Percentiles rank a stretch among this genome's conserved stretches.
Conservation (phyloP, 768 basidiomycete genomes). For the Tricholoma matsutake region DNA sequence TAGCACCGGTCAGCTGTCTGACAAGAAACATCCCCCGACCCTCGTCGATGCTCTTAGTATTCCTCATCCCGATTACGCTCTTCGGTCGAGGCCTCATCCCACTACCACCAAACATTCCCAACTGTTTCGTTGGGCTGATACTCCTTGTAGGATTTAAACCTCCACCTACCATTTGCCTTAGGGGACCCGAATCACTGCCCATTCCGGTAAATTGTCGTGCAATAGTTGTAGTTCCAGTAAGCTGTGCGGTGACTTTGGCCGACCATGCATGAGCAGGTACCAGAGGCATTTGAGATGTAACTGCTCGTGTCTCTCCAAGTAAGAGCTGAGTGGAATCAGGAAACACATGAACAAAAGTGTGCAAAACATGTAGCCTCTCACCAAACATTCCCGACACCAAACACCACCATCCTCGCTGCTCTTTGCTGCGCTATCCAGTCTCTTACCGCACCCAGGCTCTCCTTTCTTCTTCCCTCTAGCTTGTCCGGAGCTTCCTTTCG, state of each 20-base stretch:
- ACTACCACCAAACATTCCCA: constrained; percentile 40
- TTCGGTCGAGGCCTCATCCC: constrained; percentile 61
- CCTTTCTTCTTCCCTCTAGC: constrained; percentile 43
- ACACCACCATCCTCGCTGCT: constrained; percentile 63
- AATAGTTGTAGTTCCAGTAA: constrained; percentile 69
- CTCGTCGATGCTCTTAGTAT: constrained; percentile 60
- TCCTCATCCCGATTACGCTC: constrained; percentile 72
- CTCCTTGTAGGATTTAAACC: constrained; percentile 67
- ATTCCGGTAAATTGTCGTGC: constrained; percentile 74
- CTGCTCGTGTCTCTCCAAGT: constrained; percentile 41
- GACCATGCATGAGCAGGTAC: constrained; percentile 43
- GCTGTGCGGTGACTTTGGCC: constrained; percentile 47
- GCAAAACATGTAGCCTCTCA: constrained; percentile 32
- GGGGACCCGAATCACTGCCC: constrained; percentile 36
- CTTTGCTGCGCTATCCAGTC: constrained; percentile 80
- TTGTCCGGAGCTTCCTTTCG: neutral
- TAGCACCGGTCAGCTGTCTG: constrained; percentile 69
- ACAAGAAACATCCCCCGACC: constrained; percentile 75
- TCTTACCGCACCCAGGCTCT: constrained; percentile 79
- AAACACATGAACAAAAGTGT: constrained; percentile 1
- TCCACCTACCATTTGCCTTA: constrained; percentile 65
- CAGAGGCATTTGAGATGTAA: constrained; percentile 44
- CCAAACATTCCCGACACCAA: constrained; percentile 85
- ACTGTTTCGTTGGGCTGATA: constrained; percentile 72
- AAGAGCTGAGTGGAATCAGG: constrained; percentile 43